Base-by-base conservation (phyloP, 1,284 basidiomycete genomes). In the Malassezia nana region DNA sequence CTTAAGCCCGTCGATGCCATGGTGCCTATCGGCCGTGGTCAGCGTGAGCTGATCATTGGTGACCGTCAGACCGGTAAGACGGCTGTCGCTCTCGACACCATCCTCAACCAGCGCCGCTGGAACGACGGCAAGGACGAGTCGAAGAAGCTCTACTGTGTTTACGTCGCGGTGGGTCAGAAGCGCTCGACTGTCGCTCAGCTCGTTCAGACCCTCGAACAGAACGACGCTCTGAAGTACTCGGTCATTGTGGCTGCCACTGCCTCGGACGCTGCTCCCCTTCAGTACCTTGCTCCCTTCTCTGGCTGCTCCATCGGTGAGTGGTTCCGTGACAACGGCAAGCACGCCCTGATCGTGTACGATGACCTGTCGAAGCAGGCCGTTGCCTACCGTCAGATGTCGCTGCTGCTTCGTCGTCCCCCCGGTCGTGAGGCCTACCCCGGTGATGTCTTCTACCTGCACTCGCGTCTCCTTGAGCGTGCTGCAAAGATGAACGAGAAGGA, bases 401-500 rank as follows among this genome's bases (percentile, higher is more conserved):
- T 98, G 65, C 83, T 98, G 46, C 89, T 98, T 72, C 90, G 92
- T 85, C 92, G 92, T 82, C 92, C 92, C 68, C 92, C 92, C 65
- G 92, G 92, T 84, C 90, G 92, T 86, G 92, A 98, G 83, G 92
- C 92, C 67, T 98, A 98, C 82, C 92, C 92, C 67, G 91, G 91
- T 85, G 92, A 95, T 78, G 89, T 94, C 79, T 94, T 94, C 87
- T 96, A 98, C 84, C 84, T 98, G 69, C 92, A 98, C 84, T 98
- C 92, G 72, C 90, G 92, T 84, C 85, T 98, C 65, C 84, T 98
- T 72, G 92, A 98, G 81, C 90, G 92, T 82, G 92, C 92, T 62
- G 92, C 92, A 78, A 96, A 96, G 86, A 94, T 98, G 88, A 92
- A 85, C 83, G 88, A 95, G 69, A 87, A 86, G 75, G 87, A 90